Evolutionary conservation across 1,139 yeast genomes (phyloP), one percentile per base, ranked within the genome.

Genomic region (Arxiozyma slooffiae): DNA sequence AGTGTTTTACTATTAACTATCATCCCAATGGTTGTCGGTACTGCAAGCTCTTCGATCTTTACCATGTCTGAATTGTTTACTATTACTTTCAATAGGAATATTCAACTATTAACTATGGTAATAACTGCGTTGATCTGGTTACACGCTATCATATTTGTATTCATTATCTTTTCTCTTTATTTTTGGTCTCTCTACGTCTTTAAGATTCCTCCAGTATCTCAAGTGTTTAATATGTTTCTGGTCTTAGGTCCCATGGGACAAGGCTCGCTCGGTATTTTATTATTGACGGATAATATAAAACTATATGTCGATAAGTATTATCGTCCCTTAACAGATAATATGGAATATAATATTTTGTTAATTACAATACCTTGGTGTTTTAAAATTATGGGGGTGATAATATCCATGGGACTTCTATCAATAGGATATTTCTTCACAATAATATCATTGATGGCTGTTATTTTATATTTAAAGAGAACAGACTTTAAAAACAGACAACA

Each of bases 221-320:
- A 64, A 22, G 67, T 78, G 30, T 80, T 81, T 60, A 72, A 85
- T 20, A 66, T 75, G 52, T 81, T 82, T 62, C 72, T 81, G 50
- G 82, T 85, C 8, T 69, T 82, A 44, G 92, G 89, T 18, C 80
- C 82, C 24, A 67, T 85, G 63, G 96, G 96, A 21, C 96, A 88
- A 67, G 95, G 94, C 2, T 78, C 87, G 1, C 85, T 72, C 64
- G 85, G 85, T 3, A 73, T 84, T 16, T 67, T 82, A 56, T 67
- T 81, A 46, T 73, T 83, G 58, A 86, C 88, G 6, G 62, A 66
- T n/a, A 72, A 73, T 54, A 58, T 67, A 23, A 23, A 23, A 26
- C 11, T 26, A 26, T 26, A 26, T 7, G 34, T 26, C 11, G 34
- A 26, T 26, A 5, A 7, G 11, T 26, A 5, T 26, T 26, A 26